phyloP scores from a whole-genome alignment of 2,329 filamentous ascomycete genomes.

The Fusarium sambucinum region DNA sequence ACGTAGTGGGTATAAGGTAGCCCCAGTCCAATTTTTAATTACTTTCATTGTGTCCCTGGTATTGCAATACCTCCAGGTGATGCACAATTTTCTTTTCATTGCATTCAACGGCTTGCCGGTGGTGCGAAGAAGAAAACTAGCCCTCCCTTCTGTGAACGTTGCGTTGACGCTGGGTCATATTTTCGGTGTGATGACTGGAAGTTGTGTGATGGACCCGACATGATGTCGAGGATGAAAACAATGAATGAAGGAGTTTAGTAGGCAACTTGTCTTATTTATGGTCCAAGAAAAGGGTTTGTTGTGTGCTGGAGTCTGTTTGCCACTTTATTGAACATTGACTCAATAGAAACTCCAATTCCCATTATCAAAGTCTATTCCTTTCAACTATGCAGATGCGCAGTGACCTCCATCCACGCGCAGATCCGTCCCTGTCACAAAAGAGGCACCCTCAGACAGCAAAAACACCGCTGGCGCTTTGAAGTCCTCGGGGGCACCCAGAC shows the following conservation, averaged over 20 bases:
- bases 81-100: conserved; percentile 12
- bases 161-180: background rate
- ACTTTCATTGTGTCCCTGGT: background rate
- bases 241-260: background rate
- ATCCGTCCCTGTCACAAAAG: conserved; percentile 69
- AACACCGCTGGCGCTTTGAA: conserved; percentile 70
- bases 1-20: background rate
- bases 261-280: background rate
- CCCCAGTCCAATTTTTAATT: conserved; percentile 6
- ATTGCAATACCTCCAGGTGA: conserved; percentile 13
- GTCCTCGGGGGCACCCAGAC: conserved; percentile 67
- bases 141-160: background rate
- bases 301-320: background rate
- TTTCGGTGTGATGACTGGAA: background rate
- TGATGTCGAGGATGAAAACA: background rate
- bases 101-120: conserved; percentile 11
- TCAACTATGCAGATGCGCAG: conserved; percentile 52
- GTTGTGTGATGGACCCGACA: background rate
- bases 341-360: background rate
- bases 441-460: conserved; percentile 66
- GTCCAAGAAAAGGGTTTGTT: background rate
- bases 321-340: background rate
- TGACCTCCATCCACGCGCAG: conserved; percentile 70
- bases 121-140: conserved; percentile 5
- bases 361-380: background rate